phyloP scores from a whole-genome alignment of 129 eudicot species.

The Artemisia annua region DNA sequence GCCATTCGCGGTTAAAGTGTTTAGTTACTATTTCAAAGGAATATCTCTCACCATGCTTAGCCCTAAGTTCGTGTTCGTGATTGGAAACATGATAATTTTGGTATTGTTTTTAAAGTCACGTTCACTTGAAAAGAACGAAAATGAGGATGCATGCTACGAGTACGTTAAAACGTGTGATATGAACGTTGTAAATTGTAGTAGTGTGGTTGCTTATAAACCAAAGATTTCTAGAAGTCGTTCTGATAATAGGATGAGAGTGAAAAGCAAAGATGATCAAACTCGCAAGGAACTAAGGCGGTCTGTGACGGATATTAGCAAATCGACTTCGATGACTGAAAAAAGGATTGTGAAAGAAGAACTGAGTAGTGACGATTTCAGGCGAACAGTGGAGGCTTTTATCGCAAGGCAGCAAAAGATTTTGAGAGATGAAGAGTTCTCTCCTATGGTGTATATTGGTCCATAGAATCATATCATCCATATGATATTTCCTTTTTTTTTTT shows the following conservation, averaged over 20 bases:
- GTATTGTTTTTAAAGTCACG: constrained; percentile 54
- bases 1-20: constrained; percentile 47
- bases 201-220: neutral
- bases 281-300: constrained; percentile 45
- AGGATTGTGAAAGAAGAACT: constrained; percentile 31
- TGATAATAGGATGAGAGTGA: constrained; percentile 32
- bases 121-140: constrained; percentile 3
- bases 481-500: too few relatives aligned
- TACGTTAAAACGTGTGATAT: constrained; percentile 38
- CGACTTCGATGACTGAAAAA: constrained; percentile 18
- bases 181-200: constrained; percentile 1
- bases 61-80: constrained; percentile 63
- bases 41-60: constrained; percentile 38
- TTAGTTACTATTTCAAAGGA: constrained; percentile 40
- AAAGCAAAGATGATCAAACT: constrained; percentile 6
- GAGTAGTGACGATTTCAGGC: constrained; percentile 82
- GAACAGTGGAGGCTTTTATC: constrained; percentile 79
- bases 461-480: constrained; percentile 8
- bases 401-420: constrained; percentile 76
- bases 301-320: constrained; percentile 43
- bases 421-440: constrained; percentile 75
- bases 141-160: constrained; percentile 42
- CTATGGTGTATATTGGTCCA: constrained; percentile 38
- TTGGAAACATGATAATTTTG: constrained; percentile 66
- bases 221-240: constrained; percentile 52